Evolutionary conservation across 1,284 basidiomycete genomes (phyloP), one percentile per base, ranked within the genome.

Genomic region (Puccinia horiana): DNA sequence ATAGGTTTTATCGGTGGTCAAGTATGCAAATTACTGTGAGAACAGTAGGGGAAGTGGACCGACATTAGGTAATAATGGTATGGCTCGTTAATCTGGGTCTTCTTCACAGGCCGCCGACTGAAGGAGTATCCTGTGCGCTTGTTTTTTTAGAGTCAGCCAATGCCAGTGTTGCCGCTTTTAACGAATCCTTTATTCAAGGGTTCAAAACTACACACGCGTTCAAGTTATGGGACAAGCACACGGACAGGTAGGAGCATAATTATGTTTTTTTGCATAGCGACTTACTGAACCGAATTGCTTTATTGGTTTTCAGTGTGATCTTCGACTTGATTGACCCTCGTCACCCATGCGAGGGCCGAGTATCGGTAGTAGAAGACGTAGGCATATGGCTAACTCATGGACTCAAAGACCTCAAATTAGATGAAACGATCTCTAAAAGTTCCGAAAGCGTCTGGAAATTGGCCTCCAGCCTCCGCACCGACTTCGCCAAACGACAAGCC

Each of bases 151-250:
- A 81, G 47, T 81, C 83, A 76, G 75, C 76, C 58, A 47, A 67
- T 76, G 37, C 77, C 90, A 92, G 81, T 37, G 37, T 69, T 37
- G 70, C 78, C 32, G 92, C 94, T 85, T 97, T 96, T 87, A 94
- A 92, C 84, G 91, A 92, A 35, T 85, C 91, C 2, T 98, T 94
- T 92, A 90, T 96, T 35, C 88, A 91, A 0, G 92, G 93, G 84
- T 96, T 96, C 88, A 92, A 91, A 87, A 89, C 89, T 84, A 95
- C 94, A 16, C 91, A 92, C 83, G 94, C 94, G 0, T 95, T 91
- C 86, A 91, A 93, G 82, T 90, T 94, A 1, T 98, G 95, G 95
- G 91, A 96, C 80, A 89, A 91, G 63, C 91, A 91, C 44, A 97
- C 95, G 0, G 95, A 97, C 87, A 81, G 72, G 80, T 81, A 54